Conservation (phyloP, 176 grass and related monocot species). For the Ananas comosus region DNA sequence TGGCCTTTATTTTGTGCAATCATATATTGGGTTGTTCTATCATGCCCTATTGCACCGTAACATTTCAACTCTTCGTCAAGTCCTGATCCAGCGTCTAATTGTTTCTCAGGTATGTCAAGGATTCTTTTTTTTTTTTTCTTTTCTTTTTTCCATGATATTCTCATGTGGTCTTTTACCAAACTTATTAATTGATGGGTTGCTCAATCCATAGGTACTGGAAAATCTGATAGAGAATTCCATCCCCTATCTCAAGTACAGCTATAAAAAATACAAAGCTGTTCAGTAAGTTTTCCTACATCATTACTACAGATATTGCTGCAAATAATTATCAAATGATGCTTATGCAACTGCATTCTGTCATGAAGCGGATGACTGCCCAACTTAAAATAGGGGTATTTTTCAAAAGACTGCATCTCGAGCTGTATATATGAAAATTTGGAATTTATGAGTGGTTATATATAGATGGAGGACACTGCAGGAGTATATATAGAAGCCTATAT, state of each 20-base stretch:
- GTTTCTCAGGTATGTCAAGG: slow-evolving; percentile 69
- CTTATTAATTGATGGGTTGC: slow-evolving; percentile 17
- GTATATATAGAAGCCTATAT: too few relatives aligned
- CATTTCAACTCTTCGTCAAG: slow-evolving; percentile 61
- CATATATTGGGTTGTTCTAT: slow-evolving; percentile 98
- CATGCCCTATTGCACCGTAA: slow-evolving; percentile 71
- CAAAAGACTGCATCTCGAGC: background rate
- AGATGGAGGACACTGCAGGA: too few relatives aligned
- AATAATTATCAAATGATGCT: too few relatives aligned
- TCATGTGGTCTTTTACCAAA: slow-evolving; percentile 4
- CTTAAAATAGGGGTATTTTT: background rate
- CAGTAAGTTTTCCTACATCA: slow-evolving; percentile 52
- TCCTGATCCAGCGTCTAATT: slow-evolving; percentile 87
- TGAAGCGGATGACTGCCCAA: too few relatives aligned
- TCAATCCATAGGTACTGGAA: slow-evolving; percentile 66
- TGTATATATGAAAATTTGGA: too few relatives aligned
- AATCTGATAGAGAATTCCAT: slow-evolving; percentile 96
- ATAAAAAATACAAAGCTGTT: slow-evolving; percentile 91
- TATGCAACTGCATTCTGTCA: too few relatives aligned
- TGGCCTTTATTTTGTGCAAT: slow-evolving; percentile 97
- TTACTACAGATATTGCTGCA: background rate
- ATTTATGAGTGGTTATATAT: too few relatives aligned
- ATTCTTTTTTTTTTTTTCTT: slow-evolving; percentile 15
- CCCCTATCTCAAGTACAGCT: slow-evolving; percentile 89
- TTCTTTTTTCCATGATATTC: background rate